Evolutionary conservation across 305 asterid genomes (phyloP).

Genomic region (Solanum aculeatissimum): DNA sequence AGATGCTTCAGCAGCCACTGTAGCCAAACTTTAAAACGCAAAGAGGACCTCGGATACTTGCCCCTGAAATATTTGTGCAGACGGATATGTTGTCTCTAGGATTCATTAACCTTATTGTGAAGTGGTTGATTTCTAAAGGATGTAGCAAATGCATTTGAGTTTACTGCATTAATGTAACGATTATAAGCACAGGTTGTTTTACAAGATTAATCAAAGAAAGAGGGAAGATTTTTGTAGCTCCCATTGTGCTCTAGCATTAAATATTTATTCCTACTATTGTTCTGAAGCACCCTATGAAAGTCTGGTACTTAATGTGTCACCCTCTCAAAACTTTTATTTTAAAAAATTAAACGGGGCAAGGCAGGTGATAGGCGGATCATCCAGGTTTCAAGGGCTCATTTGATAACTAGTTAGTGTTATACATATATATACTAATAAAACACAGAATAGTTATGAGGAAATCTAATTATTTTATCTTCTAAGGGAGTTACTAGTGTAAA

Average conservation of each 20-base stretch:
- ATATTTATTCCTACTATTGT: background rate
- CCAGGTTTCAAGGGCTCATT: background rate
- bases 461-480: background rate
- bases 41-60: background rate
- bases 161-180: background rate
- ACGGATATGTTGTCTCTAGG: background rate
- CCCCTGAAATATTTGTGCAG: background rate
- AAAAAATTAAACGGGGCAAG: too few species aligned
- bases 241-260: background rate
- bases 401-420: background rate
- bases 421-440: background rate
- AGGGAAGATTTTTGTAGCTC: background rate
- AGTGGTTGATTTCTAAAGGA: background rate
- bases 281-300: background rate
- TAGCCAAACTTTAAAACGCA: constrained; percentile 4
- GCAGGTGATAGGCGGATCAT: too few species aligned
- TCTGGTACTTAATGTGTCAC: background rate
- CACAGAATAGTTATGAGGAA: background rate
- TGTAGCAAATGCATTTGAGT: background rate
- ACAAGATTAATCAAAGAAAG: background rate
- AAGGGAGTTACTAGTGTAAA: too few species aligned
- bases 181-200: background rate
- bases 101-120: background rate
- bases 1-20: constrained; percentile 63
- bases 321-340: too few species aligned